A percentile compares a stretch with the other conserved stretches of the same genome.
phyloP scores from a whole-genome alignment of 108 stramenopile genomes.

The Nannochloropsis oceanica region DNA sequence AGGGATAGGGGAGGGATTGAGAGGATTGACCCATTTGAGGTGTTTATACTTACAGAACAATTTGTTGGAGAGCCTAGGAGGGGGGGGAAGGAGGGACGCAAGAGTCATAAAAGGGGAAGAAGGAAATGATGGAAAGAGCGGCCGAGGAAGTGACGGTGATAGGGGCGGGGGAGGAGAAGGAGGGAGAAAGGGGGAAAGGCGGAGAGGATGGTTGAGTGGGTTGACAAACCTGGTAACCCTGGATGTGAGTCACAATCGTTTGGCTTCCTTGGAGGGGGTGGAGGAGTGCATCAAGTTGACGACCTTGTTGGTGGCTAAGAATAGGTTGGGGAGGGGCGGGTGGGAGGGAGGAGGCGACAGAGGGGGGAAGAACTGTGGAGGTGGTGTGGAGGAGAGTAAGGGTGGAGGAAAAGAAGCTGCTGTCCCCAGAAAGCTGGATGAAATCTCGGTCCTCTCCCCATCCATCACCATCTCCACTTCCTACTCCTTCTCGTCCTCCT shows the following conservation, averaged over 20 bases:
- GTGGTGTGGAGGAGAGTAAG: background rate
- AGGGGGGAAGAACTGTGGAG: background rate
- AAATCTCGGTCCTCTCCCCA: background rate
- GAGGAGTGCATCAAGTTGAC: background rate
- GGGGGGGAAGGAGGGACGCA: background rate
- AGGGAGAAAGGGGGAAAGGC: background rate
- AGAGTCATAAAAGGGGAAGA: too few species aligned
- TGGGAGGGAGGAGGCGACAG: background rate
- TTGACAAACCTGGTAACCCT: slow-evolving; percentile 36
- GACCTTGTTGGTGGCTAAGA: background rate
- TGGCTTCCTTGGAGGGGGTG: slow-evolving; percentile 28
- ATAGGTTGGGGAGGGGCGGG: background rate
- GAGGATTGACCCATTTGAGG: slow-evolving; percentile 41
- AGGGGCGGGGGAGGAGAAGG: too few species aligned
- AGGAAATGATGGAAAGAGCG: too few species aligned
- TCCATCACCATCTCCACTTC: background rate
- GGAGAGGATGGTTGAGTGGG: background rate
- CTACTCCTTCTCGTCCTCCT: background rate
- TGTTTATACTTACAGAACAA: slow-evolving; percentile 56
- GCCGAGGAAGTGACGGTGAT: too few species aligned
- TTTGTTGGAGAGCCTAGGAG: slow-evolving; percentile 20
- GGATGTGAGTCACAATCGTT: slow-evolving; percentile 44
- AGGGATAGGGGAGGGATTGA: slow-evolving; percentile 42
- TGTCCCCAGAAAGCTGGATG: too few species aligned
- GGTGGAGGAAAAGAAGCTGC: too few species aligned